phyloP scores from a whole-genome alignment of 2,329 filamentous ascomycete species.

The Aspergillus jensenii region DNA sequence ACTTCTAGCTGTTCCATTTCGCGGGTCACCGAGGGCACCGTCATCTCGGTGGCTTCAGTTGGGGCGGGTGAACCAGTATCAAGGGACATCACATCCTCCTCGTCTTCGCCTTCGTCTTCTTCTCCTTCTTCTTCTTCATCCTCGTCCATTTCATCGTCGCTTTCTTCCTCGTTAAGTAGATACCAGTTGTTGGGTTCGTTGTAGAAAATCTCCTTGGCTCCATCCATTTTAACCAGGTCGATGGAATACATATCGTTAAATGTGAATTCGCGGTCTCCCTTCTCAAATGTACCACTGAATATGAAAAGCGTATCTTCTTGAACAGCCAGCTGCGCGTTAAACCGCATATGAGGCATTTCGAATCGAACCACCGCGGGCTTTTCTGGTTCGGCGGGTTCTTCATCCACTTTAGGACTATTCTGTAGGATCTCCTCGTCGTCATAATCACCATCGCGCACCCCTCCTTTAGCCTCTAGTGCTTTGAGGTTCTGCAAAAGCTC shows the following conservation, averaged over 20 bases:
- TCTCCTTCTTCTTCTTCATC: conserved; percentile 46
- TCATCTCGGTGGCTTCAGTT: conserved; percentile 39
- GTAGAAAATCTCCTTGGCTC: conserved; percentile 87
- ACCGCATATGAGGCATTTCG: conserved; percentile 85
- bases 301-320: conserved; percentile 92
- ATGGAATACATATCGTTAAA: conserved; percentile 94
- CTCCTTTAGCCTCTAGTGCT: conserved; percentile 73
- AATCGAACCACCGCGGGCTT: conserved; percentile 65
- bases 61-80: conserved; percentile 37
- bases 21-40: conserved; percentile 35
- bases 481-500: conserved; percentile 85
- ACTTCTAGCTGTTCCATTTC: conserved; percentile 40
- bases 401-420: conserved; percentile 53
- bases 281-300: conserved; percentile 93
- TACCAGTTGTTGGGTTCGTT: conserved; percentile 85
- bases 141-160: conserved; percentile 56
- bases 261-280: conserved; percentile 90
- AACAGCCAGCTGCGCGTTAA: conserved; percentile 87
- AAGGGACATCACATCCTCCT: conserved; percentile 49
- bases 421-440: conserved; percentile 34
- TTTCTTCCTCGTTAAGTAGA: conserved; percentile 58
- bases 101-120: conserved; percentile 43
- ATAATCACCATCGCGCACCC: conserved; percentile 54
- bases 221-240: conserved; percentile 91
- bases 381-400: conserved; percentile 52